phyloP scores from a whole-genome alignment of 2,329 filamentous ascomycete genomes.

The Simplicillium sp. region DNA sequence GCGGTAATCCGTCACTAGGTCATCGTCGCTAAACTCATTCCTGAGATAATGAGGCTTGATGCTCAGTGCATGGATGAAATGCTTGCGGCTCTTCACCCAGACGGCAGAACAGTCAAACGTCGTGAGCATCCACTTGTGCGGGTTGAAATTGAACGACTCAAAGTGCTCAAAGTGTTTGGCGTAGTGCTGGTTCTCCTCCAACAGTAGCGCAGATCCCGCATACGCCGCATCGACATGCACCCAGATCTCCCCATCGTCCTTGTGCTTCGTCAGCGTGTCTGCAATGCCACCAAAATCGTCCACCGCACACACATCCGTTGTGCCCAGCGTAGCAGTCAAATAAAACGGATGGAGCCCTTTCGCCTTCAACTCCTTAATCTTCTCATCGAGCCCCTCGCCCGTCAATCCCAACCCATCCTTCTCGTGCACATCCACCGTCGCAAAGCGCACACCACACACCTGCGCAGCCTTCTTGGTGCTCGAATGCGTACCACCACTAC shows the following conservation, averaged over 20 bases:
- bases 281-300: constrained; percentile 71
- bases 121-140: constrained; percentile 95
- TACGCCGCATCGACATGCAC: constrained; percentile 92
- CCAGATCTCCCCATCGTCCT: constrained; percentile 53
- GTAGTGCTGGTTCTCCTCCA: constrained; percentile 69
- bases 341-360: constrained; percentile 78
- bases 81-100: constrained; percentile 64
- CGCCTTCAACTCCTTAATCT: constrained; percentile 54
- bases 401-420: constrained; percentile 63
- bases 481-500: constrained; percentile 71
- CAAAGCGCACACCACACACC: constrained; percentile 77
- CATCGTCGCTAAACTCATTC: constrained; percentile 71
- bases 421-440: constrained; percentile 53
- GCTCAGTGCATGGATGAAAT: constrained; percentile 71
- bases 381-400: constrained; percentile 47
- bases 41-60: constrained; percentile 74
- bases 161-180: constrained; percentile 53
- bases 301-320: constrained; percentile 78
- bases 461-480: constrained; percentile 80
- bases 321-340: constrained; percentile 74
- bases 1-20: constrained; percentile 85
- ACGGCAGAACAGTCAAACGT: constrained; percentile 84
- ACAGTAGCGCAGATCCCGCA: constrained; percentile 75
- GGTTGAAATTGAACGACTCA: constrained; percentile 89
- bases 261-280: constrained; percentile 24